These are phyloP conservation scores for Metarhizium brunneum DNA, from an alignment of 2,329 filamentous ascomycete genomes.

Conservation along the genomic window DNA sequence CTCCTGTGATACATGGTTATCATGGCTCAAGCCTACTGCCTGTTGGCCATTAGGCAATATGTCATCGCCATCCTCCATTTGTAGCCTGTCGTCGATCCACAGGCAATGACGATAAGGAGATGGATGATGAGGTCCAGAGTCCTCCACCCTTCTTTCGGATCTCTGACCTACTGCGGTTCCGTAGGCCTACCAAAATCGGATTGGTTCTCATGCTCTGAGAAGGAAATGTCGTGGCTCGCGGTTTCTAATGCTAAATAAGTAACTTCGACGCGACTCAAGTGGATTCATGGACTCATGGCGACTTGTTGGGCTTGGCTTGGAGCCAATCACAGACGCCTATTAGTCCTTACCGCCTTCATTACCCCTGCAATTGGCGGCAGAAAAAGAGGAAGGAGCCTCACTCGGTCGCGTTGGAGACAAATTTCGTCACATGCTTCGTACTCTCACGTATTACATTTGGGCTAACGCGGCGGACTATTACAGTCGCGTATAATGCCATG, in stretches of 20 bases:
- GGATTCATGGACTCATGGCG: background rate
- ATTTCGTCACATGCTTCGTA: background rate
- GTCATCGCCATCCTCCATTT: conserved; percentile 11
- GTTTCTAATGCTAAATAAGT: background rate
- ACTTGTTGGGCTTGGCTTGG: background rate
- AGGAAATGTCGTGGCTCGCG: no score
- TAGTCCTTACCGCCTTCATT: conserved; percentile 13
- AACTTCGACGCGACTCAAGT: background rate
- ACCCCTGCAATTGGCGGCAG: conserved; percentile 13
- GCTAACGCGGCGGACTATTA: conserved; percentile 1
- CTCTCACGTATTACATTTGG: background rate
- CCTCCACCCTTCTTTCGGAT: background rate
- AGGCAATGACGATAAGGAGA: background rate
- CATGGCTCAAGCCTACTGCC: background rate
- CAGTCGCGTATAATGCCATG: conserved; percentile 17
- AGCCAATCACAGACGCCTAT: background rate
- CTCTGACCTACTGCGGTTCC: background rate
- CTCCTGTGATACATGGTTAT: background rate
- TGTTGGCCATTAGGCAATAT: background rate
- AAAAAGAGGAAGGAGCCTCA: conserved; percentile 15
- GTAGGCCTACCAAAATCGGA: background rate
- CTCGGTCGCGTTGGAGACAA: background rate
- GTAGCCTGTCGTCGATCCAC: background rate
- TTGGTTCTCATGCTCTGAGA: background rate
- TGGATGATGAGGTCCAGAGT: background rate